Evolutionary conservation across 768 basidiomycete species (phyloP).

Genomic region (Dentipellis fragilis): DNA sequence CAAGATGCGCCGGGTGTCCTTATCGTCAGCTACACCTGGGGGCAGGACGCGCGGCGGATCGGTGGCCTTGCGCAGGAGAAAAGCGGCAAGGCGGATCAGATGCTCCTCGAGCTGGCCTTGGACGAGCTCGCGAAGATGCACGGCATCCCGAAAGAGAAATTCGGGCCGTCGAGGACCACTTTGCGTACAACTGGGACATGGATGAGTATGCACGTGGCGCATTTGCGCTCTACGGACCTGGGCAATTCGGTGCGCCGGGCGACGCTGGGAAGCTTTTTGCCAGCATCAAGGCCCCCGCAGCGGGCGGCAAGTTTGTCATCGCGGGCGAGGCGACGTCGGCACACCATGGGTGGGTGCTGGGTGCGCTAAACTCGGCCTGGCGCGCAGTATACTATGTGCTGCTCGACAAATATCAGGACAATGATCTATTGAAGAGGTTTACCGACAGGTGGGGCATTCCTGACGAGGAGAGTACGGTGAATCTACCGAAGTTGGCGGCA

Average conservation of each 20-base stretch:
- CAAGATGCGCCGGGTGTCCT: conserved; percentile 6
- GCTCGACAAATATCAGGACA: background rate
- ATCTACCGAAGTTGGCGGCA: background rate
- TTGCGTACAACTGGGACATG: conserved; percentile 18
- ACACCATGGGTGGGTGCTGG: conserved; percentile 20
- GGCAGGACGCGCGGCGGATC: conserved; percentile 22
- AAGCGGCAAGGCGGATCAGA: conserved; percentile 4
- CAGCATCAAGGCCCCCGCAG: conserved; percentile 17
- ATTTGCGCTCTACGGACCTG: conserved; percentile 25
- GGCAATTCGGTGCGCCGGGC: conserved; percentile 22
- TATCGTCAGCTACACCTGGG: conserved; percentile 20
- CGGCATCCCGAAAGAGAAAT: conserved; percentile 1
- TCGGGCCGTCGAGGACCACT: conserved; percentile 15
- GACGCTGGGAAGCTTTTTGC: conserved; percentile 2
- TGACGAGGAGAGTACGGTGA: background rate
- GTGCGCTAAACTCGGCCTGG: conserved; percentile 8
- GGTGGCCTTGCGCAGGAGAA: conserved; percentile 19
- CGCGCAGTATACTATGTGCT: background rate
- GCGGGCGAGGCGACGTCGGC: conserved; percentile 29
- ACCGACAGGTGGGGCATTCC: background rate
- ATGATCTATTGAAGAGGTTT: background rate
- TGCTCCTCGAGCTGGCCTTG: background rate
- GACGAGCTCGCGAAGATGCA: background rate
- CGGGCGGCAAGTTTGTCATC: conserved; percentile 22
- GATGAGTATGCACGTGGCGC: conserved; percentile 21